Percentiles rank a stretch among this genome's conserved stretches.
phyloP scores from a whole-genome alignment of 495 filamentous ascomycete species.

The Penicillium simplicissimum region DNA sequence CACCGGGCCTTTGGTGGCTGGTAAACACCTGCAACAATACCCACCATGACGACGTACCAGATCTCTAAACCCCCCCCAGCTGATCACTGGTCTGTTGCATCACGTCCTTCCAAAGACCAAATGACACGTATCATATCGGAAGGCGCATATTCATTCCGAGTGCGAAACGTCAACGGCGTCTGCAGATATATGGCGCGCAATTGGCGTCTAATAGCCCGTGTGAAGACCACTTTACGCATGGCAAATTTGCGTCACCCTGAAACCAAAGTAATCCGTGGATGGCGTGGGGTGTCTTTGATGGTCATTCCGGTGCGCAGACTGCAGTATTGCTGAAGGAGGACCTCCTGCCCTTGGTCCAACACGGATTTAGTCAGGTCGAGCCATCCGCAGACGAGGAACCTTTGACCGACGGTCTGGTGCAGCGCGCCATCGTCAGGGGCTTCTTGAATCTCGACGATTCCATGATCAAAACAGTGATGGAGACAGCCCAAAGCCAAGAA shows the following conservation, averaged over 20 bases:
- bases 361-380: constrained; percentile 30
- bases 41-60: constrained; percentile 24
- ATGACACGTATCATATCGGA: constrained; percentile 31
- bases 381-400: constrained; percentile 10
- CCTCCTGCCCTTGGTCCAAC: constrained; percentile 44
- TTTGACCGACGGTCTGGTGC: constrained; percentile 31
- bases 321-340: constrained; percentile 41
- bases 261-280: constrained; percentile 44
- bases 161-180: constrained; percentile 32
- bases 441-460: constrained; percentile 53
- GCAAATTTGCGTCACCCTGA: constrained; percentile 41
- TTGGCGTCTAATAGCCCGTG: constrained; percentile 48
- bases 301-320: constrained; percentile 50
- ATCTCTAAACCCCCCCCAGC: constrained; percentile 17
- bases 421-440: constrained; percentile 44
- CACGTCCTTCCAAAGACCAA: constrained; percentile 23
- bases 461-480: constrained; percentile 45
- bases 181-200: constrained; percentile 46
- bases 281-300: constrained; percentile 52
- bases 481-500: constrained; percentile 21
- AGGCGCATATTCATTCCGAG: constrained; percentile 33
- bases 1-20: constrained; percentile 29
- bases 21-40: constrained; percentile 16
- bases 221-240: constrained; percentile 51
- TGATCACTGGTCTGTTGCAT: constrained; percentile 13